phyloP scores from a whole-genome alignment of 1,139 yeast species.

The Geotrichum aggregatum region DNA sequence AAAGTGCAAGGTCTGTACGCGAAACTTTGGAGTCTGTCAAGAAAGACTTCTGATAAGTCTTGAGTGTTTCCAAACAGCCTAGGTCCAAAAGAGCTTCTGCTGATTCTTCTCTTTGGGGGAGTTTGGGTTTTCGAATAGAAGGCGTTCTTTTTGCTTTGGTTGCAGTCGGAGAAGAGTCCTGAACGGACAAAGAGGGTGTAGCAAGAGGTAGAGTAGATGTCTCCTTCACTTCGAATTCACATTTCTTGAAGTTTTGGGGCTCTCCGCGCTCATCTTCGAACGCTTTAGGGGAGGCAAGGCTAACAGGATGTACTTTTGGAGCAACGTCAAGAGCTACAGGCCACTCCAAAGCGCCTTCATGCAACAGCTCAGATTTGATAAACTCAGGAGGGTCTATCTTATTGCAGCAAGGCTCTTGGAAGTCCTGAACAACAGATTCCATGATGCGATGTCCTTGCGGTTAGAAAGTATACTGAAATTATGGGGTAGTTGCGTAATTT shows the following conservation, averaged over 20 bases:
- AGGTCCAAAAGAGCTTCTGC: slow-evolving; percentile 16
- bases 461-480: neutral
- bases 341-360: slow-evolving; percentile 2
- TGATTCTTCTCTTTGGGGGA: slow-evolving; percentile 27
- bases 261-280: neutral
- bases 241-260: neutral
- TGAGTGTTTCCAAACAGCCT: slow-evolving; percentile 8
- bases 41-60: neutral
- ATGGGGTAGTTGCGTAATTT: neutral
- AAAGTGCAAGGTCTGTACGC: slow-evolving; percentile 29
- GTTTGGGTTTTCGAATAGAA: slow-evolving; percentile 27
- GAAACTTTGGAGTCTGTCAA: slow-evolving; percentile 6
- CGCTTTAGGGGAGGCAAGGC: neutral
- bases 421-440: slow-evolving; percentile 2
- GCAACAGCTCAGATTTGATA: neutral
- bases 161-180: neutral
- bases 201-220: neutral
- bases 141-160: slow-evolving; percentile 14
- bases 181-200: slow-evolving; percentile 2
- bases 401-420: slow-evolving; percentile 2
- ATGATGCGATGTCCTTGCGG: neutral
- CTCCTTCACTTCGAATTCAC: neutral
- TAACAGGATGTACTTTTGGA: neutral
- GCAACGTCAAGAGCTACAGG: neutral
- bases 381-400: neutral